These are phyloP conservation scores for Hordeum pubiflorum DNA, from an alignment of 202 grass and related monocot species.

Conservation along the genomic window DNA sequence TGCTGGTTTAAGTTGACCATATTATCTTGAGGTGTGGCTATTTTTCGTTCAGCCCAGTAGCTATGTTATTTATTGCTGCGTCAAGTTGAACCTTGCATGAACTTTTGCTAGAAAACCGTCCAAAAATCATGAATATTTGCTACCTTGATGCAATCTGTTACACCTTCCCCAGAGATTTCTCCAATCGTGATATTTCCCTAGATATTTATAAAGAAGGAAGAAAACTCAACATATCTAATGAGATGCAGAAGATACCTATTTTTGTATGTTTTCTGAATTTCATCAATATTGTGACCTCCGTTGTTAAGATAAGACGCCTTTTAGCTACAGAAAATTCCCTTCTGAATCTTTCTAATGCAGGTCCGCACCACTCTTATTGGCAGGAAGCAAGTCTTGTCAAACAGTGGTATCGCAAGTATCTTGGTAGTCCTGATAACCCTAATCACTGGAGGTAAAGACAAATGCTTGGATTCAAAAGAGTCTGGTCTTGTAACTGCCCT, in stretches of 20 bases:
- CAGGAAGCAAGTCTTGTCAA: conserved; percentile 96
- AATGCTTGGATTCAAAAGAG: conserved; percentile 65
- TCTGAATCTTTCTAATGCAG: conserved; percentile 53
- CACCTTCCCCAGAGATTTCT: background rate
- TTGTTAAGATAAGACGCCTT: conserved; percentile 15
- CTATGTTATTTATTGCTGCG: background rate
- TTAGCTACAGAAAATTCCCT: conserved; percentile 35
- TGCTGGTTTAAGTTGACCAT: background rate
- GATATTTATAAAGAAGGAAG: background rate
- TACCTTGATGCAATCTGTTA: conserved; percentile 13
- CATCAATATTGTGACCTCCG: background rate
- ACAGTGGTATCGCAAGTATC: conserved; percentile 67
- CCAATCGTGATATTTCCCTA: background rate
- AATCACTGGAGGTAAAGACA: conserved; percentile 57
- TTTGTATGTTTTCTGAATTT: background rate
- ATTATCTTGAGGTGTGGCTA: background rate
- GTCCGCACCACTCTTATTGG: conserved; percentile 47
- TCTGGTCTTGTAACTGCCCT: conserved; percentile 72
- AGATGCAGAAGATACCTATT: background rate
- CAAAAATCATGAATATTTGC: background rate
- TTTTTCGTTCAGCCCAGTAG: background rate
- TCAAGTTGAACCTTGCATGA: background rate
- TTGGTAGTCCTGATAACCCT: conserved; percentile 55
- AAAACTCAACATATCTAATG: background rate
- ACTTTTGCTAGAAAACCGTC: background rate